Evolutionary conservation across 768 basidiomycete genomes (phyloP).

Genomic region (Panaeolus cyanescens): DNA sequence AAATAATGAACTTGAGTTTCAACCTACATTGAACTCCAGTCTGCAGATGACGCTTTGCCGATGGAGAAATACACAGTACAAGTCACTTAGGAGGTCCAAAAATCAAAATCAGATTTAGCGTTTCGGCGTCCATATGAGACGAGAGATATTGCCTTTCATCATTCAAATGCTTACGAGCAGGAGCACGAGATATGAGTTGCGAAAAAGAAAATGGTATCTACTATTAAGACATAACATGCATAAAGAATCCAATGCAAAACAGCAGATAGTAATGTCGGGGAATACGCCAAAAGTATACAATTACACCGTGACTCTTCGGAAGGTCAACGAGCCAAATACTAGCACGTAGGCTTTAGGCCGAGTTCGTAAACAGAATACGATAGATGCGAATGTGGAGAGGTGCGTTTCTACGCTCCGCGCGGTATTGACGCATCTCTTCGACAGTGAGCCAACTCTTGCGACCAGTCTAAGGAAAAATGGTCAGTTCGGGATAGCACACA

Average conservation of each 20-base stretch:
- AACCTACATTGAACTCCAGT: neutral
- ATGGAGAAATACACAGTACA: no score
- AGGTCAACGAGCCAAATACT: slow-evolving; percentile 10
- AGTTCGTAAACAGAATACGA: slow-evolving; percentile 42
- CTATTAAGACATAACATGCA: neutral
- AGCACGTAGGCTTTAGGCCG: slow-evolving; percentile 8
- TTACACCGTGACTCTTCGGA: slow-evolving; percentile 7
- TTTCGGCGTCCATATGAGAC: no score
- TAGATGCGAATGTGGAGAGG: slow-evolving; percentile 37
- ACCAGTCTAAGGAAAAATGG: slow-evolving; percentile 23
- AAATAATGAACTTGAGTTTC: neutral
- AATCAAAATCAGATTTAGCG: no score
- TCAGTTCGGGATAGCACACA: neutral
- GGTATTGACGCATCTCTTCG: slow-evolving; percentile 45
- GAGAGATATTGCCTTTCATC: no score
- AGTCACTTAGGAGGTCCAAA: no score
- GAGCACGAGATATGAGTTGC: neutral
- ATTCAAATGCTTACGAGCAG: neutral
- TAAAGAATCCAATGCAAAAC: slow-evolving; percentile 1
- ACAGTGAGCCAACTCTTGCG: slow-evolving; percentile 49
- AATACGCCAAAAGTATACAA: slow-evolving; percentile 3
- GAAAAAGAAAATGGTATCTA: neutral
- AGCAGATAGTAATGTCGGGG: neutral
- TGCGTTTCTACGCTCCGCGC: slow-evolving; percentile 38
- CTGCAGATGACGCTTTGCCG: neutral